Evolutionary conservation across 2,329 filamentous ascomycete genomes (phyloP), one percentile per base, ranked within the genome.

Genomic region (Rutstroemia sydowiana): DNA sequence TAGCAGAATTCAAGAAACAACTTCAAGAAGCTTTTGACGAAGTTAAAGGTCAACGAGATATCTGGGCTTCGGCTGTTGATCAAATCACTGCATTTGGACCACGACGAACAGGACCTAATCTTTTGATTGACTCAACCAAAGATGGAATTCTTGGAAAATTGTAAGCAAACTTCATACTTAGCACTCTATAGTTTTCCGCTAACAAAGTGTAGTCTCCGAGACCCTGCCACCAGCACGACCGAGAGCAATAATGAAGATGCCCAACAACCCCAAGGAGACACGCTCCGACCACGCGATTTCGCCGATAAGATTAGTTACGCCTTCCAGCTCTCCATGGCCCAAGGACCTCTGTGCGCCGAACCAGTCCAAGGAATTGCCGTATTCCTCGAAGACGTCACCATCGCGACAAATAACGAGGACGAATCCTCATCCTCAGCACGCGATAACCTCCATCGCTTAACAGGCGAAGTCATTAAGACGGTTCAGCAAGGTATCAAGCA

Each of bases 311-410:
- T 97, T 57, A 76, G 82, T 8, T 91, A 98, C 67, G 91, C 88
- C 44, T 98, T 98, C 76, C 93, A 98, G 68, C 84, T 97, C 14
- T 87, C 89, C 36, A 95, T 85, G 1, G 80, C 83, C 20, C 89
- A 95, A 69, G 93, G 93, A 0, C 91, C 93, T 0, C 78, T 97
- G 46, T 97, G 93, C 69, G 80, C 88, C 62, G 93, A 98, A 67
- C 92, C 93, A 0, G 83, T 96, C 44, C 92, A 96, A 71, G 93
- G 93, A 45, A 79, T 96, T 21, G 93, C 91, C 37, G 87, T 97
- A 44, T 87, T 95, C 67, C 75, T 98, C 45, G 91, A 98, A 68
- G 84, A 89, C 43, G 74, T 96, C 28, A 71, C 75, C 3, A 73
- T 95, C 31, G 72, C 75, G 50, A 73, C 80, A 4, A 70, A 75